Evolutionary conservation across 2,329 filamentous ascomycete genomes (phyloP).

Genomic region (Fusarium oxysporum): DNA sequence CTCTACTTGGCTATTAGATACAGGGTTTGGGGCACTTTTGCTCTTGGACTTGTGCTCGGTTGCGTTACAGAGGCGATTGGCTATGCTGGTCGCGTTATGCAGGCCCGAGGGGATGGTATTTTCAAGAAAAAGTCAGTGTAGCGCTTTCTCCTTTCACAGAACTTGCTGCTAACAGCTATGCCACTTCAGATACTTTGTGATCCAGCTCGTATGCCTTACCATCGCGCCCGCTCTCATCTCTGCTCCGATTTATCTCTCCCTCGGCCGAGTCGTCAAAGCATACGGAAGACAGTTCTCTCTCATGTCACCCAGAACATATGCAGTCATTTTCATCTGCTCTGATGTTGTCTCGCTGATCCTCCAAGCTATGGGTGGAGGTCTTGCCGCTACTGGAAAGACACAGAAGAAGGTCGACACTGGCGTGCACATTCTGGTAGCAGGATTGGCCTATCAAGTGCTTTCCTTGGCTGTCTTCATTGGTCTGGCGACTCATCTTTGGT

Average conservation of each 20-base stretch:
- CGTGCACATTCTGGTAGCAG: constrained; percentile 35
- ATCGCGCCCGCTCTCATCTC: constrained; percentile 44
- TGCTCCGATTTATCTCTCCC: constrained; percentile 42
- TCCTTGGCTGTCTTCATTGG: constrained; percentile 27
- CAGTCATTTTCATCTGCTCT: constrained; percentile 31
- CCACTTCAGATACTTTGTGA: constrained; percentile 15
- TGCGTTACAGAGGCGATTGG: constrained; percentile 37
- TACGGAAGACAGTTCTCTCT: constrained; percentile 24
- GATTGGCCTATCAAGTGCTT: constrained; percentile 31
- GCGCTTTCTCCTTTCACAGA: not conserved
- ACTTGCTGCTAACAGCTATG: not conserved
- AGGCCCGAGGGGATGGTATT: not conserved
- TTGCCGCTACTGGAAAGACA: constrained; percentile 20
- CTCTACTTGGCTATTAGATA: constrained; percentile 37
- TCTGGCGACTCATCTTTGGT: not conserved
- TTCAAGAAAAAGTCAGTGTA: not conserved
- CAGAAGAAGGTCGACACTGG: constrained; percentile 22
- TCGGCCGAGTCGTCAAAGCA: constrained; percentile 40
- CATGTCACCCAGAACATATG: constrained; percentile 27
- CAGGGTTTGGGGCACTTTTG: constrained; percentile 34
- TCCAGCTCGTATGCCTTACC: constrained; percentile 37
- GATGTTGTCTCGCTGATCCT: constrained; percentile 32
- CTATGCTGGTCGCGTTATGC: constrained; percentile 21
- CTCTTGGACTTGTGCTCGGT: constrained; percentile 38
- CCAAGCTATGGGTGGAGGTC: constrained; percentile 32